These are phyloP conservation scores for Cutaneotrichosporon dermatis DNA, from an alignment of 1,284 basidiomycete genomes.

Conservation along the genomic window DNA sequence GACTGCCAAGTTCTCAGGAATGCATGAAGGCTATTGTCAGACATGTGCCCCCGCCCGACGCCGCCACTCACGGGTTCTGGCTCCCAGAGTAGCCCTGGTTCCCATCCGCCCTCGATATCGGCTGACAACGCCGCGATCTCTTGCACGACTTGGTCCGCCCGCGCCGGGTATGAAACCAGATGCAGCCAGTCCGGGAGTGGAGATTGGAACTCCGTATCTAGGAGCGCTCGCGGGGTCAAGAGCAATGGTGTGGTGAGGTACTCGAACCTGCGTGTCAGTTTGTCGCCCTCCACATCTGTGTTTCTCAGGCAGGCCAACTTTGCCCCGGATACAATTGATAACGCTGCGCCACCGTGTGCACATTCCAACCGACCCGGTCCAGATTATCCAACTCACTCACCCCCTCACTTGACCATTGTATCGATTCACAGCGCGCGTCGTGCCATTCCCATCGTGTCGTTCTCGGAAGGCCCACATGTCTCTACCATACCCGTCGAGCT, in stretches of 20 bases:
- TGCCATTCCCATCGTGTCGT: conserved; percentile 34
- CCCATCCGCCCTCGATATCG: conserved; percentile 15
- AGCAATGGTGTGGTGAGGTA: conserved; percentile 31
- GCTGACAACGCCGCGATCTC: conserved; percentile 22
- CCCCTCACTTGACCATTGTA: conserved; percentile 34
- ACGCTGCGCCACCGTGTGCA: too few relatives aligned
- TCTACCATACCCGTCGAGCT: conserved; percentile 28
- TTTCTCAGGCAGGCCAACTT: too few relatives aligned
- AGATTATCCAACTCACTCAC: conserved; percentile 21
- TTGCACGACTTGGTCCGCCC: conserved; percentile 18
- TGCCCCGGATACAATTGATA: too few relatives aligned
- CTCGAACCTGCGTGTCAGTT: conserved; percentile 28
- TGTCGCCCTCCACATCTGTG: too few relatives aligned
- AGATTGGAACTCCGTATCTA: conserved; percentile 14
- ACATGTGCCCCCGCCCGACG: too few relatives aligned
- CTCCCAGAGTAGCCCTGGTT: conserved; percentile 37
- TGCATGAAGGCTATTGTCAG: conserved; percentile 18
- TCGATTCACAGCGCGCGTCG: conserved; percentile 36
- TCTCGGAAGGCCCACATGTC: conserved; percentile 40
- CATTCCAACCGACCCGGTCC: too few relatives aligned
- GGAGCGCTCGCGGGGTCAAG: conserved; percentile 24
- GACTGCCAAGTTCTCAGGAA: conserved; percentile 24
- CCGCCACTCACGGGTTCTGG: conserved; percentile 31
- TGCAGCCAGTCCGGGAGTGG: conserved; percentile 30
- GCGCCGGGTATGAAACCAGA: conserved; percentile 30